phyloP scores from a whole-genome alignment of 2,329 filamentous ascomycete genomes.

The Ophiostoma novo-ulmi region DNA sequence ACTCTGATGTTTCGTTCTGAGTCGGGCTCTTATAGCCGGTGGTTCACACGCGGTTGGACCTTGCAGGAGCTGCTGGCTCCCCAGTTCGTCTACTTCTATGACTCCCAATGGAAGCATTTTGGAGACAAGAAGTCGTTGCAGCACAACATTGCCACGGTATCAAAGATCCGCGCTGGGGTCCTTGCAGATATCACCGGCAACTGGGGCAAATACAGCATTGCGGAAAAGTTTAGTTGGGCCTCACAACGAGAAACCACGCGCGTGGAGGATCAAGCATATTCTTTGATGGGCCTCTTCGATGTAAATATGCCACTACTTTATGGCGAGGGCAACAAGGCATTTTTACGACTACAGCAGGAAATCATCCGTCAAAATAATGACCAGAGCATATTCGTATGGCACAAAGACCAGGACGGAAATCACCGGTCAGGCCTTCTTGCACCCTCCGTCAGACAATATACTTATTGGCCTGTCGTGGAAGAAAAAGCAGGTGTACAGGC shows the following conservation, averaged over 20 bases:
- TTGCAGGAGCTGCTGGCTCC: constrained; percentile 3
- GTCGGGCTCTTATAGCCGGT: background rate
- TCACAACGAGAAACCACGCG: background rate
- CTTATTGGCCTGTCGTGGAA: background rate
- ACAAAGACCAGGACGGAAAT: background rate
- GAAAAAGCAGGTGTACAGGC: background rate
- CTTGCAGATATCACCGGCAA: background rate
- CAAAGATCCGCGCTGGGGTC: background rate
- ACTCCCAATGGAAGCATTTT: background rate
- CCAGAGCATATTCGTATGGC: background rate
- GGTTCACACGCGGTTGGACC: background rate
- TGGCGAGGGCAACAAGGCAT: background rate
- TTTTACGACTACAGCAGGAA: background rate
- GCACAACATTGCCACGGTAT: background rate
- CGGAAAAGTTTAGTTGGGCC: background rate
- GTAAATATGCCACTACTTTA: background rate
- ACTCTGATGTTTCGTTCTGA: background rate
- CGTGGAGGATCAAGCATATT: background rate
- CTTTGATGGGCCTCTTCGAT: background rate
- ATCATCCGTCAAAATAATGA: background rate
- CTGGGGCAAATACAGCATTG: background rate
- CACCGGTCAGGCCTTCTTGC: background rate
- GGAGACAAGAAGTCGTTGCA: background rate
- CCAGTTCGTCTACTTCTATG: background rate
- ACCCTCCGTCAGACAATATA: background rate